These are phyloP conservation scores for Begonia masoniana DNA, from an alignment of 306 rosid species.

Conservation along the genomic window DNA sequence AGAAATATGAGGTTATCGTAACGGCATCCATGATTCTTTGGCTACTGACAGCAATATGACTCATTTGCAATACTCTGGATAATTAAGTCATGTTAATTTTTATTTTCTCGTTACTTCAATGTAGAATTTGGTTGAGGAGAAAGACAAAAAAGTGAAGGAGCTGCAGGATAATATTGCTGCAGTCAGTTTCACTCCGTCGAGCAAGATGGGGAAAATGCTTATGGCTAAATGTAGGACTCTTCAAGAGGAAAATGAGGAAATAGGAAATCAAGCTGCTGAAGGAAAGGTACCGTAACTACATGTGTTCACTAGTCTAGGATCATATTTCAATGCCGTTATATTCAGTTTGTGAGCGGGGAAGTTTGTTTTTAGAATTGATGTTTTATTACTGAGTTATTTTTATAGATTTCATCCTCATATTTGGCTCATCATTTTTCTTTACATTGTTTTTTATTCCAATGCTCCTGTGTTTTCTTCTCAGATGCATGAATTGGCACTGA, in stretches of 20 bases:
- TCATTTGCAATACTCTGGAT: too few species aligned
- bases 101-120: not conserved
- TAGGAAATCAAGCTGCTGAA: conserved; percentile 93
- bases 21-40: too few species aligned
- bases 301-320: not conserved
- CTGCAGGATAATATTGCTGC: conserved; percentile 81
- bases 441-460: not conserved
- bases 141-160: conserved; percentile 79
- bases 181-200: conserved; percentile 71
- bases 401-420: not conserved
- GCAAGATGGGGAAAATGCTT: conserved; percentile 92
- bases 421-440: not conserved
- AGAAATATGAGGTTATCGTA: too few species aligned
- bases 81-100: not conserved
- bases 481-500: conserved; percentile 82
- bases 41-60: not conserved
- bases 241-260: conserved; percentile 97
- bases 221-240: conserved; percentile 94
- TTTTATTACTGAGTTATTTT: not conserved
- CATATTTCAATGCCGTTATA: not conserved
- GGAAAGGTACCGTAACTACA: conserved; percentile 52
- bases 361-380: not conserved
- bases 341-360: not conserved
- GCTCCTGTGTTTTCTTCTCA: conserved; percentile 11
- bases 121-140: conserved; percentile 81